These are phyloP conservation scores for Deuterostichococcus epilithicus DNA, from an alignment of 139 green algal genomes.

Conservation along the genomic window DNA sequence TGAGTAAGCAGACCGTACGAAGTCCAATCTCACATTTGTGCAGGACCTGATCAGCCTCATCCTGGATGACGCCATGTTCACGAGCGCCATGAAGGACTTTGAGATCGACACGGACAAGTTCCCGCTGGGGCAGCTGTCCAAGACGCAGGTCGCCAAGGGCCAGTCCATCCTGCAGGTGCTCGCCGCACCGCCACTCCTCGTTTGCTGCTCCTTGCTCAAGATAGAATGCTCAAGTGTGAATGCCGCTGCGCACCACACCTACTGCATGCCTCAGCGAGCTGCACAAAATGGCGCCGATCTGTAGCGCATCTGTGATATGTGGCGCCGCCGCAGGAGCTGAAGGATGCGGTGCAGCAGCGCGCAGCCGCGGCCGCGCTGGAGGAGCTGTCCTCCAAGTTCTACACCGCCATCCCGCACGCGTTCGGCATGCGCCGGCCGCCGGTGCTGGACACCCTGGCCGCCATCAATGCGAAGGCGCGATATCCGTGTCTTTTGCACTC, in stretches of 20 bases:
- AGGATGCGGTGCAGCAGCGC: conserved; percentile 10
- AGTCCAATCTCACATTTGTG: not conserved
- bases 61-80: conserved; percentile 44
- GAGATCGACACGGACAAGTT: conserved; percentile 38
- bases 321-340: conserved; percentile 10
- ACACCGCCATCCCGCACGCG: conserved; percentile 24
- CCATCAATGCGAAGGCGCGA: not conserved
- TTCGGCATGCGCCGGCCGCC: conserved; percentile 12
- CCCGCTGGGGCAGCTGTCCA: conserved; percentile 33
- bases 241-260: no score
- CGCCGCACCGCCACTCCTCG: not conserved
- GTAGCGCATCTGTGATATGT: not conserved
- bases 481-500: not conserved
- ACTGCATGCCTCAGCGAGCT: no score
- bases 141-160: conserved; percentile 31
- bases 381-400: conserved; percentile 26
- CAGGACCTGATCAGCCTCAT: conserved; percentile 38
- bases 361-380: conserved; percentile 11
- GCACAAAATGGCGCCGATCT: no score
- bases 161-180: conserved; percentile 32
- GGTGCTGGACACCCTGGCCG: conserved; percentile 9
- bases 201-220: not conserved
- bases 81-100: conserved; percentile 24
- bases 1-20: no score
- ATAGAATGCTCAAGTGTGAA: not conserved